phyloP scores from a whole-genome alignment of 305 asterid genomes.

The Fraxinus sp. region DNA sequence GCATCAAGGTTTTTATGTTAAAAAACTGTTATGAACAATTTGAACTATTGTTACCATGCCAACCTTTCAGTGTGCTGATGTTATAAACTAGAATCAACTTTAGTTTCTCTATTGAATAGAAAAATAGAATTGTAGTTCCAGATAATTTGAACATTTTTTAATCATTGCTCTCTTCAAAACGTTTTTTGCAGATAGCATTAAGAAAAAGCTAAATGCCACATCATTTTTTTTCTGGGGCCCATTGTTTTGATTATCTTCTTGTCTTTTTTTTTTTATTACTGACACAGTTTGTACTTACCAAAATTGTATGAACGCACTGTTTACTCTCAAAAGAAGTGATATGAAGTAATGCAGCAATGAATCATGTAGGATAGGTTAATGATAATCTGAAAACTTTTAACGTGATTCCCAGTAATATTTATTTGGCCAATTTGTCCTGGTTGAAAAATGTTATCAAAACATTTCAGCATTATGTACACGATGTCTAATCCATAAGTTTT shows the following conservation, averaged over 20 bases:
- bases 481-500: background rate
- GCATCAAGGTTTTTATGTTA: conserved; percentile 74
- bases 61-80: conserved; percentile 15
- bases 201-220: background rate
- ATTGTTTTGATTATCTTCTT: conserved; percentile 2
- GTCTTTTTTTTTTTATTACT: background rate
- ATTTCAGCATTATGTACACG: background rate
- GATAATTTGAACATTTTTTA: conserved; percentile 16
- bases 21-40: conserved; percentile 19
- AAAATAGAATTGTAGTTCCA: background rate
- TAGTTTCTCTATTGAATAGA: background rate
- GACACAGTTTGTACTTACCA: background rate
- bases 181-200: background rate
- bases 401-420: background rate
- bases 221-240: background rate
- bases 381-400: conserved; percentile 1
- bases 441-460: background rate
- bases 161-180: background rate
- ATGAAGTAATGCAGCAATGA: background rate
- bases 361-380: conserved; percentile 1
- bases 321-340: background rate
- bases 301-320: background rate
- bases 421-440: background rate
- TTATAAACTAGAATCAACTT: conserved; percentile 15
- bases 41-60: conserved; percentile 10